Conservation (phyloP, 768 basidiomycete species). For the Nevesoporus exiguus region DNA sequence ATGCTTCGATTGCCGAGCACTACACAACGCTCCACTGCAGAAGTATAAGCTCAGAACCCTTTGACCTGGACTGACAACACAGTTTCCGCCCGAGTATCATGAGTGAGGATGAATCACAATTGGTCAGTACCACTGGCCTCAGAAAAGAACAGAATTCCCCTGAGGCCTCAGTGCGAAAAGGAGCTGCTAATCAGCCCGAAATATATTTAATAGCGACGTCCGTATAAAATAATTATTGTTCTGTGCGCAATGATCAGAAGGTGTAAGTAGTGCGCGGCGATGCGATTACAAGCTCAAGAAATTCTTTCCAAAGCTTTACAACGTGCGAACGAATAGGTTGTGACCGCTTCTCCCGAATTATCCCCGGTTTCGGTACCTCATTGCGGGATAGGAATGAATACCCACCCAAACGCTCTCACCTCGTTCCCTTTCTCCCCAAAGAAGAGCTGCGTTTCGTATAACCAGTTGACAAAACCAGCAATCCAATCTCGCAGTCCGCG, state of each 20-base stretch:
- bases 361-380: conserved; percentile 2
- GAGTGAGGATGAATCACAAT: no score
- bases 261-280: not conserved
- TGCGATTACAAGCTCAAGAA: conserved; percentile 4
- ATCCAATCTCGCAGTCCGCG: conserved; percentile 55
- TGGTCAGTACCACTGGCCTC: no score
- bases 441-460: conserved; percentile 60
- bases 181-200: not conserved
- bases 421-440: conserved; percentile 56
- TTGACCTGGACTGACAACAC: no score
- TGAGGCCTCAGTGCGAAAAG: no score
- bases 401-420: conserved; percentile 60
- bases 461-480: conserved; percentile 58
- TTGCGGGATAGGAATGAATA: conserved; percentile 40
- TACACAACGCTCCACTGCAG: no score
- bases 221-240: not conserved
- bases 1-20: no score
- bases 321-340: conserved; percentile 2
- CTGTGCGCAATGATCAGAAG: not conserved
- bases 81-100: no score
- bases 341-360: not conserved
- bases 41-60: no score
- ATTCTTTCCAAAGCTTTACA: not conserved
- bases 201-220: not conserved
- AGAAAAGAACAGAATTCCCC: no score